Conservation (phyloP, 805 yeast species). For the Monosporozyma unispora region DNA sequence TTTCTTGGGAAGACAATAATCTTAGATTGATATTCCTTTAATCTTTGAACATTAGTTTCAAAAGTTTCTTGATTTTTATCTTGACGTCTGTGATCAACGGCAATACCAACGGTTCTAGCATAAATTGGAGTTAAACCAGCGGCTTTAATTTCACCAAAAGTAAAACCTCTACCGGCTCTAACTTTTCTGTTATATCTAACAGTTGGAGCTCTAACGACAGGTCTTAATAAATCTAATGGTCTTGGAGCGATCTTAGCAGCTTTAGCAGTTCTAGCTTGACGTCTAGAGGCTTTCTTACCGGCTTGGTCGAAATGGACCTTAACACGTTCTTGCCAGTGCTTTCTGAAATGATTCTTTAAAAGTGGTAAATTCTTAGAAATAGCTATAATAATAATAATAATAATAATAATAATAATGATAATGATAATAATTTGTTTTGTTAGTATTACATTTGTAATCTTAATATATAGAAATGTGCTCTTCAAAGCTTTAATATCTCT, state of each 20-base stretch:
- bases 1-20: slow-evolving; percentile 93
- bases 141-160: slow-evolving; percentile 96
- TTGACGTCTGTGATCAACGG: slow-evolving; percentile 99
- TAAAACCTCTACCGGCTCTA: slow-evolving; percentile 99
- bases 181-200: slow-evolving; percentile 98
- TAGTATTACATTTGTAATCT: background rate
- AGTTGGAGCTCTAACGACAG: slow-evolving; percentile 98
- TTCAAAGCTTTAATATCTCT: background rate
- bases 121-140: slow-evolving; percentile 88
- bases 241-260: slow-evolving; percentile 96
- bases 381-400: slow-evolving; percentile 54
- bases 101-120: slow-evolving; percentile 97
- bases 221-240: slow-evolving; percentile 94
- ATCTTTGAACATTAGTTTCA: slow-evolving; percentile 90
- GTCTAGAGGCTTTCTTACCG: slow-evolving; percentile 97
- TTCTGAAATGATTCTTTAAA: slow-evolving; percentile 99
- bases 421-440: background rate
- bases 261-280: slow-evolving; percentile 86
- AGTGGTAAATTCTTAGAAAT: slow-evolving; percentile 97
- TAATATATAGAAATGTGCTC: background rate
- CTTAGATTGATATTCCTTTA: slow-evolving; percentile 92
- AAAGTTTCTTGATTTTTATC: slow-evolving; percentile 95
- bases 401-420: too few relatives aligned
- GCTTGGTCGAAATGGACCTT: slow-evolving; percentile 99
- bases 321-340: slow-evolving; percentile 99